A percentile compares a stretch with the other conserved stretches of the same genome.
Conservation (phyloP, 106 monocot species). For the Dioscorea alata region DNA sequence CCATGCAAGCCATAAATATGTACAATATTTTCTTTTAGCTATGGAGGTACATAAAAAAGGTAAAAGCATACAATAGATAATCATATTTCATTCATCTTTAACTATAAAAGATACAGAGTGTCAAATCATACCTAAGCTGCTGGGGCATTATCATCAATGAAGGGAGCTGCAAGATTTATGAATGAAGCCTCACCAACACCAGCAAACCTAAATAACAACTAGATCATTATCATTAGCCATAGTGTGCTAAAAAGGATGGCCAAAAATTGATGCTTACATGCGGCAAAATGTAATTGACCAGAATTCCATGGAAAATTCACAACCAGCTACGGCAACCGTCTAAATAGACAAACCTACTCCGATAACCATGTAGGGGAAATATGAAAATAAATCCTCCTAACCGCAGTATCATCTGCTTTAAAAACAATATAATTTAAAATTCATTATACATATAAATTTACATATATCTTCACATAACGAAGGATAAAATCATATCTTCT, state of each 20-base stretch:
- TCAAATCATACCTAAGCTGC: slow-evolving; percentile 59
- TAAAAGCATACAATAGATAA: too few species aligned
- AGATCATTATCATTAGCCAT: not conserved
- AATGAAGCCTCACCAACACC: slow-evolving; percentile 99
- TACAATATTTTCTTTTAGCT: too few species aligned
- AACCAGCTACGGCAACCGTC: slow-evolving; percentile 93
- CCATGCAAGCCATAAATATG: too few species aligned
- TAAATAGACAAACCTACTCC: slow-evolving; percentile 89
- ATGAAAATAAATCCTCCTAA: too few species aligned
- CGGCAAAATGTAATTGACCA: slow-evolving; percentile 96
- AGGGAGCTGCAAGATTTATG: slow-evolving; percentile 97
- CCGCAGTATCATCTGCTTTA: too few species aligned
- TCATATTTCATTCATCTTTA: too few species aligned
- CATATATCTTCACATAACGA: too few species aligned
- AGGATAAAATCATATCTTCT: too few species aligned
- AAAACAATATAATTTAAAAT: too few species aligned
- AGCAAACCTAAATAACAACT: slow-evolving; percentile 61
- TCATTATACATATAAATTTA: too few species aligned
- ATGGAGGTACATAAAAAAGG: too few species aligned
- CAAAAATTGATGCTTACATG: slow-evolving; percentile 50
- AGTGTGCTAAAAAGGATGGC: not conserved
- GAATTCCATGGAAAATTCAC: slow-evolving; percentile 84
- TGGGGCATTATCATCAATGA: slow-evolving; percentile 99
- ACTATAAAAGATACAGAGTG: too few species aligned
- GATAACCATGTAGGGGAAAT: slow-evolving; percentile 17